Percentiles rank a stretch among this genome's conserved stretches.
phyloP scores from a whole-genome alignment of 768 basidiomycete species.

The Xanthoconium purpureum region DNA sequence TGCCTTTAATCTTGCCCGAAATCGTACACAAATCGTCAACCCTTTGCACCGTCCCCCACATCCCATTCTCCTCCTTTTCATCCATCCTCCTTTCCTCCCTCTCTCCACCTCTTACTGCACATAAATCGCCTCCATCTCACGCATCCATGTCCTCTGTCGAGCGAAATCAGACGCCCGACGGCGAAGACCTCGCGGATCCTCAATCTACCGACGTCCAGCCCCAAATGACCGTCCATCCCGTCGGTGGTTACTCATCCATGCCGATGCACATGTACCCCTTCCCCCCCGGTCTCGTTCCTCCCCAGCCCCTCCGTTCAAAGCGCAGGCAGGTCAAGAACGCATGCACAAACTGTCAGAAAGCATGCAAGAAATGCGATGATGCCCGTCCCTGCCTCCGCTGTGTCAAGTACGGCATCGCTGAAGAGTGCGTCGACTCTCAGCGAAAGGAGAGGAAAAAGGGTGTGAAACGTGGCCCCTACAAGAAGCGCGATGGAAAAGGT shows the following conservation, averaged over 20 bases:
- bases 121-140: conserved; percentile 23
- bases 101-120: conserved; percentile 32
- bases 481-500: conserved; percentile 94
- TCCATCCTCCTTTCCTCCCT: conserved; percentile 20
- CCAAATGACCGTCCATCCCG: conserved; percentile 51
- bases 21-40: conserved; percentile 31
- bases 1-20: conserved; percentile 33
- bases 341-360: conserved; percentile 87
- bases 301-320: conserved; percentile 62
- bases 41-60: conserved; percentile 13
- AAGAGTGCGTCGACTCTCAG: conserved; percentile 87
- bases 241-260: conserved; percentile 47
- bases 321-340: conserved; percentile 89
- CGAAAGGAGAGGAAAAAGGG: conserved; percentile 91
- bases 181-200: conserved; percentile 37
- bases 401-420: conserved; percentile 83
- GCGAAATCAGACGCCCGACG: conserved; percentile 40
- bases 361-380: conserved; percentile 91
- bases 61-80: conserved; percentile 8
- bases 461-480: conserved; percentile 85
- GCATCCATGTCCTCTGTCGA: conserved; percentile 36
- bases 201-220: conserved; percentile 40
- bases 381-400: conserved; percentile 91
- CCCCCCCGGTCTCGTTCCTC: conserved; percentile 44
- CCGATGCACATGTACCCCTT: conserved; percentile 73